These are phyloP conservation scores for Pontederia crassipes DNA, from an alignment of 176 grass and related monocot species.

Conservation along the genomic window DNA sequence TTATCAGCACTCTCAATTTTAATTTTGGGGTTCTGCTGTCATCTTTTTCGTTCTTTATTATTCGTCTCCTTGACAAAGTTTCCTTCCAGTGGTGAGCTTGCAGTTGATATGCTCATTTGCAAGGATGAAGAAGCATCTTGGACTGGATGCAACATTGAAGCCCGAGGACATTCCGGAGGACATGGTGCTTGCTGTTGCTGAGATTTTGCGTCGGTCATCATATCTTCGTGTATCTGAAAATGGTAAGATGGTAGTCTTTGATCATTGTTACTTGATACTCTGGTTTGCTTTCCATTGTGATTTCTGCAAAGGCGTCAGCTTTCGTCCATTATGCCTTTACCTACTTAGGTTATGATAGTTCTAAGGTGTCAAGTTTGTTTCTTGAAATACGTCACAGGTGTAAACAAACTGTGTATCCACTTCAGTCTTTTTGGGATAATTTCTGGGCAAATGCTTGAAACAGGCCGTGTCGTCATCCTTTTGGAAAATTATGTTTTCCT, in stretches of 20 bases:
- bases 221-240: constrained; percentile 60
- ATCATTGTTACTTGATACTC: not conserved
- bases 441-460: too few species aligned
- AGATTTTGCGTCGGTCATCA: constrained; percentile 46
- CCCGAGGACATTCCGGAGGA: constrained; percentile 44
- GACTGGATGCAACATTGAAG: constrained; percentile 36
- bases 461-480: not conserved
- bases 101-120: constrained; percentile 77
- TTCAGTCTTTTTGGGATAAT: too few species aligned
- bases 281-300: too few species aligned
- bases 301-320: too few species aligned
- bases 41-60: constrained; percentile 4
- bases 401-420: too few species aligned
- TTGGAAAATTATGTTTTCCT: not conserved
- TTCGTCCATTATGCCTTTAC: too few species aligned
- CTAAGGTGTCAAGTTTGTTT: too few species aligned
- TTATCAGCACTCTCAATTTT: not conserved
- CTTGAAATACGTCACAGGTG: too few species aligned
- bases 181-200: constrained; percentile 43
- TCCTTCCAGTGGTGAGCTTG: constrained; percentile 73
- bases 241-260: constrained; percentile 31
- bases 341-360: too few species aligned
- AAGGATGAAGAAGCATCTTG: constrained; percentile 61
- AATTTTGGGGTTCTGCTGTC: not conserved
- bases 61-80: not conserved